Base-by-base conservation (phyloP, 768 basidiomycete species). In the Leccinum disarticulatum region DNA sequence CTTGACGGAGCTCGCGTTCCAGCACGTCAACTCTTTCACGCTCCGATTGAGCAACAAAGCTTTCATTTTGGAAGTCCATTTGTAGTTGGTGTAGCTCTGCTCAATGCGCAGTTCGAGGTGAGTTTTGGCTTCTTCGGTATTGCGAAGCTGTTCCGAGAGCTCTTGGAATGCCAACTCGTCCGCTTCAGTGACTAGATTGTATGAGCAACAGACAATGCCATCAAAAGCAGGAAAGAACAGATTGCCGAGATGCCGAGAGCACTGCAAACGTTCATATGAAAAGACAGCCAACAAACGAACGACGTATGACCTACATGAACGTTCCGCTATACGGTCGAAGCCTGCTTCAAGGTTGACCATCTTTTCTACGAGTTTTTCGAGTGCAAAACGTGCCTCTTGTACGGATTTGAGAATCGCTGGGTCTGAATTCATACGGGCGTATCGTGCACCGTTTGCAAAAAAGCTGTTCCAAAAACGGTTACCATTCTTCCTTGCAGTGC, bases 321-420 rank as follows among this genome's bases (percentile, higher is more conserved):
- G 84, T 70, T 95, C 92, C 3, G 91, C 89, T 65, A 95, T 88
- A 62, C 86, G 83, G 65, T 95, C 94, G 67, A 97, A 95, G 2
- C 88, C 88, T 1, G 83, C 71, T 70, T 92, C 88, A 13, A 95
- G 77, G 27, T 78, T 80, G 60, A 95, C 92, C 86, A 97, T 91
- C 72, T 86, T 88, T 33, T 72, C 74, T 47, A 93, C 77, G 6
- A 91, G 79, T 71, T 84, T 90, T 61, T 90, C 86, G 35, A 97
- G 75, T 3, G 82, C 77, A 6, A 67, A 61, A 31, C 85, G 84
- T 31, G 87, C 84, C 66, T 88, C 87, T 27, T 76, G 76, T 3
- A 94, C 77, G 41, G 91, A 86, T 35, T 66, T 74, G 6, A 85
- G 69, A 13, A 84, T 78, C 30, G 76, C 75, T 3, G 73, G 59